Conservation (phyloP, 495 filamentous ascomycete species). For the Trichocladium antarcticum region DNA sequence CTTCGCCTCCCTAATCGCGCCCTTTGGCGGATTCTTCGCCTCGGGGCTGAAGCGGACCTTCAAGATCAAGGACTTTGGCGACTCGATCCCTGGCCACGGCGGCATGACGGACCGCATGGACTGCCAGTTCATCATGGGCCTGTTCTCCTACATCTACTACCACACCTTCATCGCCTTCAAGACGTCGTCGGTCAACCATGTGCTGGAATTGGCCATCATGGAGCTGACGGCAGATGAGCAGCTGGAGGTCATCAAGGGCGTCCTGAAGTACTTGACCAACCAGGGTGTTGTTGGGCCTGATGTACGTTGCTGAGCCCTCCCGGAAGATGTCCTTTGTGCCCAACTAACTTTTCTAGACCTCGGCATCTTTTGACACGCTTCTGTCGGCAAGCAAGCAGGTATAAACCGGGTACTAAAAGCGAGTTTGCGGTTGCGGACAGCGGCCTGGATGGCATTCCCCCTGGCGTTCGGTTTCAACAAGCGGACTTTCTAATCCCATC, state of each 20-base stretch:
- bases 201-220: constrained; percentile 81
- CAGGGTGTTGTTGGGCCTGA: constrained; percentile 44
- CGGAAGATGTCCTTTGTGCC: neutral
- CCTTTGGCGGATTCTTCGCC: constrained; percentile 98
- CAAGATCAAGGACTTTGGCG: constrained; percentile 99
- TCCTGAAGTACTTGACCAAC: constrained; percentile 78
- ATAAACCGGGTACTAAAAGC: too few species aligned
- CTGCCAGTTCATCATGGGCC: constrained; percentile 99
- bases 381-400: neutral
- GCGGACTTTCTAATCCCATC: constrained; percentile 3
- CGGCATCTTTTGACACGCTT: constrained; percentile 6
- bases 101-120: constrained; percentile 99
- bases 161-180: constrained; percentile 90
- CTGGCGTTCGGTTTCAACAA: constrained; percentile 12
- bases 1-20: constrained; percentile 93
- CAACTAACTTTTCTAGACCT: neutral
- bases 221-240: constrained; percentile 77
- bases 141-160: constrained; percentile 97
- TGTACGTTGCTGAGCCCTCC: constrained; percentile 1
- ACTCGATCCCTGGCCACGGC: constrained; percentile 94
- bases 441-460: constrained; percentile 5
- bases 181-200: constrained; percentile 66
- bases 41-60: constrained; percentile 97
- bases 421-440: neutral
- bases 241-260: constrained; percentile 70